Conservation (phyloP, 208 protist genomes). For the Trypanosomatidae sp. region DNA sequence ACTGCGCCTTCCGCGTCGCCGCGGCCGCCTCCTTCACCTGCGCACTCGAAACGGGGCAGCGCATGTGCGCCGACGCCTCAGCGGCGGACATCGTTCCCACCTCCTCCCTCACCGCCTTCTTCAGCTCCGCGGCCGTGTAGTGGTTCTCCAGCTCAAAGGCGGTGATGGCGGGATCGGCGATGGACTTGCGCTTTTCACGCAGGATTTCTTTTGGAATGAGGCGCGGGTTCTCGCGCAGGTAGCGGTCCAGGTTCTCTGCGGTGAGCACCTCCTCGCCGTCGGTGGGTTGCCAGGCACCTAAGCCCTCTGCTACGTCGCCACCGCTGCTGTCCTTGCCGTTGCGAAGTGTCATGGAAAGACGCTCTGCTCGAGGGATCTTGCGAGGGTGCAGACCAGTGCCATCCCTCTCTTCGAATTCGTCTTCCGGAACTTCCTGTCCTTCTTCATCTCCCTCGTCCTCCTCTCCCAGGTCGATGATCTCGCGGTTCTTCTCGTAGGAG, state of each 20-base stretch:
- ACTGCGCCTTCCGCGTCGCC: constrained; percentile 26
- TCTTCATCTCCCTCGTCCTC: constrained; percentile 20
- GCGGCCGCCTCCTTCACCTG: constrained; percentile 14
- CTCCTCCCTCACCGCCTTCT: constrained; percentile 36
- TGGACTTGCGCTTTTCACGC: constrained; percentile 41
- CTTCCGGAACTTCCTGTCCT: too few relatives aligned
- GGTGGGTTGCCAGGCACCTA: constrained; percentile 31
- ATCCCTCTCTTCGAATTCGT: too few relatives aligned
- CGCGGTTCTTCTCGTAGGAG: constrained; percentile 74
- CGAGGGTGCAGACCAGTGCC: too few relatives aligned
- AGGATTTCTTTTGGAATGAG: constrained; percentile 62
- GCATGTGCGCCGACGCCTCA: constrained; percentile 12
- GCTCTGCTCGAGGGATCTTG: too few relatives aligned
- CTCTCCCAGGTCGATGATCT: constrained; percentile 47
- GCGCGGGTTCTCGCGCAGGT: constrained; percentile 60
- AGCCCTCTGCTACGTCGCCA: constrained; percentile 6
- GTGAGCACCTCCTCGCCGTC: constrained; percentile 67
- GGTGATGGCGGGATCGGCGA: constrained; percentile 56
- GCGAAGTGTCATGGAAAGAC: too few relatives aligned
- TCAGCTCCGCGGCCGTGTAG: constrained; percentile 70
- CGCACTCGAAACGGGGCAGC: background rate
- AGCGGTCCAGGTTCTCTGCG: constrained; percentile 69
- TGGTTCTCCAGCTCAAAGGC: constrained; percentile 79
- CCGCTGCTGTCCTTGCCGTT: background rate
- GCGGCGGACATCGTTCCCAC: constrained; percentile 9